phyloP scores from a whole-genome alignment of 768 basidiomycete genomes.

The Leccinellum albellum region DNA sequence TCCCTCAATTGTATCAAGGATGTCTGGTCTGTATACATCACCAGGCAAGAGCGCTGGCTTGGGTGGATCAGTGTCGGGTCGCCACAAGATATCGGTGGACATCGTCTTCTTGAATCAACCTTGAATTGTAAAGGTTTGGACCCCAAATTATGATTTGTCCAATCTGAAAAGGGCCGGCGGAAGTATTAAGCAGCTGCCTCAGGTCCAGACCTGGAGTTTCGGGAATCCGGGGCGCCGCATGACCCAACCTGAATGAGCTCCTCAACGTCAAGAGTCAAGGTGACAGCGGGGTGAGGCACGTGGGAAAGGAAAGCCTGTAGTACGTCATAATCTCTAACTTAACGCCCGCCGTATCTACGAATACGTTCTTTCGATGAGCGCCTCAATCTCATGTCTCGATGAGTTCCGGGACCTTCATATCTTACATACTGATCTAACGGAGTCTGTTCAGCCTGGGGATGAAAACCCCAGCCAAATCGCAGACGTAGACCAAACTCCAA shows the following conservation, averaged over 20 bases:
- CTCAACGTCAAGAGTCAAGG: no score
- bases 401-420: not conserved
- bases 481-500: no score
- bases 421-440: not conserved
- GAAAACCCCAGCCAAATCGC: no score
- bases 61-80: constrained; percentile 30
- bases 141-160: not conserved
- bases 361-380: no score
- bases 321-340: no score
- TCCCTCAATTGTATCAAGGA: constrained; percentile 56
- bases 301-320: not conserved
- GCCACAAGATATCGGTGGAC: constrained; percentile 35
- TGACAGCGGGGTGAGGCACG: no score
- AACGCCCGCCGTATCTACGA: no score
- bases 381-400: not conserved
- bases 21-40: constrained; percentile 52
- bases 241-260: no score
- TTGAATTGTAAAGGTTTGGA: not conserved
- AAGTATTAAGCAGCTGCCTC: not conserved
- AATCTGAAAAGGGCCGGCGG: not conserved
- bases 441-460: no score
- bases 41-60: constrained; percentile 27
- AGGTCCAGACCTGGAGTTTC: not conserved
- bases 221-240: no score
- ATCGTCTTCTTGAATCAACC: no score